These are phyloP conservation scores for Aeminium ludgeri DNA, from an alignment of 495 filamentous ascomycete species.

Conservation along the genomic window DNA sequence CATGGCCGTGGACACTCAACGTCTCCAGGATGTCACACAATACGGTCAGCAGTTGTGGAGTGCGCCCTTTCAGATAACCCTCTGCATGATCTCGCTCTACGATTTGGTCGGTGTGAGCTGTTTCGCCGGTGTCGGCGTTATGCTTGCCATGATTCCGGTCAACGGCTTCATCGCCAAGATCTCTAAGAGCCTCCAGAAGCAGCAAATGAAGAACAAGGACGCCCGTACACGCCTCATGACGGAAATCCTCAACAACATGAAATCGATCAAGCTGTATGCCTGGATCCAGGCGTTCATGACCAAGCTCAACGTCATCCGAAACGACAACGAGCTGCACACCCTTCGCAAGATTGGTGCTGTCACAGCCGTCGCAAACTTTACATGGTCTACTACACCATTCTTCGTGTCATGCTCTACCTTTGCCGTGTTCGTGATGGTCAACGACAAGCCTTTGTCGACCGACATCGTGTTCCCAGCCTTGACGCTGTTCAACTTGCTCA, in stretches of 20 bases:
- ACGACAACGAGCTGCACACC: slow-evolving; percentile 87
- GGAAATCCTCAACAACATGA: slow-evolving; percentile 98
- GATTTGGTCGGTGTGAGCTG: slow-evolving; percentile 84
- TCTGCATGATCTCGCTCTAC: slow-evolving; percentile 93
- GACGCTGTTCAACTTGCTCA: slow-evolving; percentile 81
- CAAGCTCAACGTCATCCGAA: slow-evolving; percentile 85
- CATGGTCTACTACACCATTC: slow-evolving; percentile 99
- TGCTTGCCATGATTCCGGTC: slow-evolving; percentile 94
- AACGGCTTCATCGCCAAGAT: slow-evolving; percentile 84
- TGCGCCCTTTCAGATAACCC: slow-evolving; percentile 85
- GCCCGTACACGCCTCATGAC: slow-evolving; percentile 83
- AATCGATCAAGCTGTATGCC: slow-evolving; percentile 96
- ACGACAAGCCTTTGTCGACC: slow-evolving; percentile 64
- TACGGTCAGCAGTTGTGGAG: slow-evolving; percentile 91
- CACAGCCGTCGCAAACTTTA: slow-evolving; percentile 89
- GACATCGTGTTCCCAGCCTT: slow-evolving; percentile 93
- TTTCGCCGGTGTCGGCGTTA: slow-evolving; percentile 89
- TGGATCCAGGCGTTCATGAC: slow-evolving; percentile 96
- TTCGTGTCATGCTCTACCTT: slow-evolving; percentile 96
- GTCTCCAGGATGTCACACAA: slow-evolving; percentile 85
- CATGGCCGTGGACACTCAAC: slow-evolving; percentile 94
- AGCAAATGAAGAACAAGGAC: slow-evolving; percentile 99
- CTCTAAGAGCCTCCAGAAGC: slow-evolving; percentile 88
- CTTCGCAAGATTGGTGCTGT: slow-evolving; percentile 90
- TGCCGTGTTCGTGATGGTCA: slow-evolving; percentile 77